Evolutionary conservation across 2,329 filamentous ascomycete species (phyloP).

Genomic region (Cladophialophora immunda): DNA sequence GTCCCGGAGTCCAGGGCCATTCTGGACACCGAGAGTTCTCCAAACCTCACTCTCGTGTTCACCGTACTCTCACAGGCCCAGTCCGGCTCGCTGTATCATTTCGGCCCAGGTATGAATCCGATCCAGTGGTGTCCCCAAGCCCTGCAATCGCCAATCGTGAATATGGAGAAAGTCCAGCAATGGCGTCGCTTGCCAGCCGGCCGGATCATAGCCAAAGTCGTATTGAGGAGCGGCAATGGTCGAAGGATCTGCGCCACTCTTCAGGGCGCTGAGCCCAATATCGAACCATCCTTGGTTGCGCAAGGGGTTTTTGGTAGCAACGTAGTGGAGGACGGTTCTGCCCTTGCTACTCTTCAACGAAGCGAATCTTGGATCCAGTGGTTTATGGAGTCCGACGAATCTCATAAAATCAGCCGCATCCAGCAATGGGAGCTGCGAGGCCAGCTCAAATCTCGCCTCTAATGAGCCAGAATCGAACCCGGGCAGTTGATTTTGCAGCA

Average conservation of each 20-base stretch:
- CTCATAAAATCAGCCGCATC: conserved; percentile 5
- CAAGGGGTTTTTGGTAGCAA: background rate
- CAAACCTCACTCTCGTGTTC: background rate
- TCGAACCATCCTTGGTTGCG: background rate
- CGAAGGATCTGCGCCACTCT: conserved; percentile 10
- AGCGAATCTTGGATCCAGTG: conserved; percentile 9
- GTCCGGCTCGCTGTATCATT: conserved; percentile 8
- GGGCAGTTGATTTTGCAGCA: conserved; percentile 10
- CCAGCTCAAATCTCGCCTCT: conserved; percentile 9
- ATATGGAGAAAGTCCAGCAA: background rate
- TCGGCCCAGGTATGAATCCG: background rate
- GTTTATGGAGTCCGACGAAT: background rate
- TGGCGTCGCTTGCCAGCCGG: background rate
- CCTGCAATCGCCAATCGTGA: background rate
- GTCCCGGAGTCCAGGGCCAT: rapidly evolving
- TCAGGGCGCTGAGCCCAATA: conserved; percentile 4
- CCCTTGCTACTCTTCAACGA: background rate
- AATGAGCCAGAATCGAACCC: background rate
- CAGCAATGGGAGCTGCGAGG: background rate
- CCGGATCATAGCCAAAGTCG: background rate
- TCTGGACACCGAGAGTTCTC: background rate
- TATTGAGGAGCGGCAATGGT: background rate
- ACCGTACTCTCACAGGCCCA: conserved; percentile 9
- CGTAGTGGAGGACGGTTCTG: conserved; percentile 1
- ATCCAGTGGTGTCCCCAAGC: no score